Conservation (phyloP, 2,329 filamentous ascomycete species). For the Beauveria asiatica region DNA sequence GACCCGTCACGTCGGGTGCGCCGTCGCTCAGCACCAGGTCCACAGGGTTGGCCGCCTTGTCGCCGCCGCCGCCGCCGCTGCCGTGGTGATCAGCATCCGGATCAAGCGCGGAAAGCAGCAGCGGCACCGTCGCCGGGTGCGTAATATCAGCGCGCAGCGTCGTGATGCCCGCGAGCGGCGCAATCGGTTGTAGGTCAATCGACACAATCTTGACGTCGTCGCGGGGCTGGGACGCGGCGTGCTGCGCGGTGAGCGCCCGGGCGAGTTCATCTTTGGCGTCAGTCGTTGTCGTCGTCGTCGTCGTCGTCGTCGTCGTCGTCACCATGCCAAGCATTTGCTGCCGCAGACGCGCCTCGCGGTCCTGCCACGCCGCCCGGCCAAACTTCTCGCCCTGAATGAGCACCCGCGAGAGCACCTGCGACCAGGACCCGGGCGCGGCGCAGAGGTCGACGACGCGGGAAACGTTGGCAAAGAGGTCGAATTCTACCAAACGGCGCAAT, state of each 20-base stretch:
- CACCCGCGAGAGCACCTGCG: slow-evolving; percentile 87
- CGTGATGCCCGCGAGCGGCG: slow-evolving; percentile 82
- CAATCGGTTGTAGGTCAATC: slow-evolving; percentile 94
- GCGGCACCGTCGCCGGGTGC: slow-evolving; percentile 86
- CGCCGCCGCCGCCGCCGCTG: slow-evolving; percentile 15
- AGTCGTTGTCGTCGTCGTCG: slow-evolving; percentile 14
- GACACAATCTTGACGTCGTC: slow-evolving; percentile 86
- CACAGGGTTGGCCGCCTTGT: slow-evolving; percentile 63
- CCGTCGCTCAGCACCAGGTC: slow-evolving; percentile 94
- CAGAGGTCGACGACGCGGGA: slow-evolving; percentile 93
- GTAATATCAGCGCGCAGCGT: slow-evolving; percentile 94
- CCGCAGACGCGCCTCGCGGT: slow-evolving; percentile 62
- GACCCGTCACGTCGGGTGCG: slow-evolving; percentile 89
- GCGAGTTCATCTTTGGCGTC: slow-evolving; percentile 11
- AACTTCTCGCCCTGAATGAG: slow-evolving; percentile 91
- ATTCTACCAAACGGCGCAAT: slow-evolving; percentile 48
- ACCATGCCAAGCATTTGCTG: slow-evolving; percentile 51
- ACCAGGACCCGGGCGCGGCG: slow-evolving; percentile 94
- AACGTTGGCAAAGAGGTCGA: slow-evolving; percentile 84
- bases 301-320: slow-evolving; percentile 10
- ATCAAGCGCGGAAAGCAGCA: slow-evolving; percentile 78
- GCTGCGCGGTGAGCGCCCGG: slow-evolving; percentile 9
- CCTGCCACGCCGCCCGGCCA: slow-evolving; percentile 76
- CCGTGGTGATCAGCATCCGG: slow-evolving; percentile 43
- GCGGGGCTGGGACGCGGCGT: slow-evolving; percentile 34